Base-by-base conservation (phyloP, 768 basidiomycete genomes). In the Pulveroboletus sp. region DNA sequence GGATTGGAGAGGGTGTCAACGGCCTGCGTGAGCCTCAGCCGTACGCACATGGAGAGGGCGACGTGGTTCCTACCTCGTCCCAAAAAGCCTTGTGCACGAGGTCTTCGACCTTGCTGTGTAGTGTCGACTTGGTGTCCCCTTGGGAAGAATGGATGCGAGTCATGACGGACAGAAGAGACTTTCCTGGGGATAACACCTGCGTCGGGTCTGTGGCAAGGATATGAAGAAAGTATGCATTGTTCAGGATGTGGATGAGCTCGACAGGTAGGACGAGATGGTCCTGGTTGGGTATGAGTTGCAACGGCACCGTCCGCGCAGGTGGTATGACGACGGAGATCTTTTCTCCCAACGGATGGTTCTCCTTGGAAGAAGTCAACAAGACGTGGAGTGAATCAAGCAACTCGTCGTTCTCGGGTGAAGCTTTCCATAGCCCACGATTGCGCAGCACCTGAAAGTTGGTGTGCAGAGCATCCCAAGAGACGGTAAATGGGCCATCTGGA, bases 101-200 rank as follows among this genome's bases (percentile, higher is more conserved):
- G 47, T 70, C 69, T 36, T 67, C 68, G 6, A 80, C 78, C 49
- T 75, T 72, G 49, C 75, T 74, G 12, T 80, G 78, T 34, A 78
- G 65, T 12, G 70, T 68, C 10, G 65, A 61, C 44, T 51, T 51
- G 14, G 56, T 35, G 16, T 58, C 58, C 16, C 51, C 57, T n/a
- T 51, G 53, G 23, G 43, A 40, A 34, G 52, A 43, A 38, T 55
- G 56, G 0, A 68, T 50, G 16, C 58, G 57, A 17, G 74, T 69
- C 62, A 89, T 69, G 70, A 82, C 76, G 8, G 87, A 85, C 5
- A 88, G 65, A 5, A 88, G 68, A 1, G 85, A 85, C 64, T 90
- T 90, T 43, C 83, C 84, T 1, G 81, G 77, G 3, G 87, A 84
- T n/a, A 89, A 67, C 8, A 85, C 74, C 38, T 71, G 75, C 0